Conservation (phyloP, 2,329 filamentous ascomycete species). For the Exserohilum turcica region DNA sequence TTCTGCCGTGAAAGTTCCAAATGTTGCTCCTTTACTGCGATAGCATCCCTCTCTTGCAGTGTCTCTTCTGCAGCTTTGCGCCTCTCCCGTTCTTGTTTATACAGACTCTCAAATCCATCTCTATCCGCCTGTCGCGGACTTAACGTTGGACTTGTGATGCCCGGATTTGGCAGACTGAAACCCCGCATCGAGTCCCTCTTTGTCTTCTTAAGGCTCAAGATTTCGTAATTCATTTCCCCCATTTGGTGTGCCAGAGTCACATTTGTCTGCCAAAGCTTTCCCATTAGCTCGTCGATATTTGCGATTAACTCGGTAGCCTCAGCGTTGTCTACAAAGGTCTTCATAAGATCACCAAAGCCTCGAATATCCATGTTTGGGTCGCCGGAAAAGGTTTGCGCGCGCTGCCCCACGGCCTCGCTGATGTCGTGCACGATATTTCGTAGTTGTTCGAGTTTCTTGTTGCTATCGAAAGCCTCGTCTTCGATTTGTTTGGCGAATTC, state of each 20-base stretch:
- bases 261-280: background rate
- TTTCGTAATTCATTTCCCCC: background rate
- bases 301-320: background rate
- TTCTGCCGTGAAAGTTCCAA: conserved; percentile 1
- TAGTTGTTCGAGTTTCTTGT: background rate
- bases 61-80: background rate
- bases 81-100: background rate
- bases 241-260: background rate
- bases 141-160: background rate
- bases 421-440: background rate
- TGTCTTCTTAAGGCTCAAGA: background rate
- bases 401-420: background rate
- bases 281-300: background rate
- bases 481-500: background rate
- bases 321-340: background rate
- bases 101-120: background rate
- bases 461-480: background rate
- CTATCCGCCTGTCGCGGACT: background rate
- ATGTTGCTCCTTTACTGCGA: background rate
- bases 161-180: background rate
- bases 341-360: background rate
- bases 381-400: background rate
- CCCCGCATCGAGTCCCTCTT: background rate
- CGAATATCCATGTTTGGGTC: background rate
- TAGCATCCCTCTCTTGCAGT: background rate